Conservation (phyloP, 345 rosid species). For the thale cress (Arabidopsis thaliana) region DNA sequence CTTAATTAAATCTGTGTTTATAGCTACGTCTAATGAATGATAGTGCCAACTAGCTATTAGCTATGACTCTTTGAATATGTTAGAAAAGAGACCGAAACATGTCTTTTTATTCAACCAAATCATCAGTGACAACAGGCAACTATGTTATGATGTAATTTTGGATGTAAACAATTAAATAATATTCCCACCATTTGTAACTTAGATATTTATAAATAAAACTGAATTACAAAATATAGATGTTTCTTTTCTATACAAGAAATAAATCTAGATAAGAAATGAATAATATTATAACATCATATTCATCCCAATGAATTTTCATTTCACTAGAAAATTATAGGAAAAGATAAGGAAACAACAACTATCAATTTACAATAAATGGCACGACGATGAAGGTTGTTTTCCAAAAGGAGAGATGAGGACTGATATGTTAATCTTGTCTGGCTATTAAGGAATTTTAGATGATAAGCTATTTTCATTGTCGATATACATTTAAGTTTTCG, state of each 20-base stretch:
- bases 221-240: background rate
- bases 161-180: background rate
- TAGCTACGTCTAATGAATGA: background rate
- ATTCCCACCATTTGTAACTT: background rate
- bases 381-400: conserved; percentile 8
- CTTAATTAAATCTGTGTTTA: conserved; percentile 1
- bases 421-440: conserved; percentile 23
- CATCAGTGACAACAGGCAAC: background rate
- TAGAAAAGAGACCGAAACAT: background rate
- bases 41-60: background rate
- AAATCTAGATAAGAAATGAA: background rate
- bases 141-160: background rate
- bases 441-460: background rate
- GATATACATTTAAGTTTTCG: conserved; percentile 4
- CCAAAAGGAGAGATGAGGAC: conserved; percentile 20
- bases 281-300: conserved; percentile 1
- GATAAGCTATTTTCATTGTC: conserved; percentile 18
- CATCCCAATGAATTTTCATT: background rate
- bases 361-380: conserved; percentile 26
- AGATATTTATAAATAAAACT: background rate
- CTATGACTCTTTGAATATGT: background rate
- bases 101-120: background rate
- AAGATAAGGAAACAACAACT: conserved; percentile 32
- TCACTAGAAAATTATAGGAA: conserved; percentile 11
- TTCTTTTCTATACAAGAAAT: background rate